Conservation (phyloP, 768 basidiomycete species). For the Lentinula detonsa region DNA sequence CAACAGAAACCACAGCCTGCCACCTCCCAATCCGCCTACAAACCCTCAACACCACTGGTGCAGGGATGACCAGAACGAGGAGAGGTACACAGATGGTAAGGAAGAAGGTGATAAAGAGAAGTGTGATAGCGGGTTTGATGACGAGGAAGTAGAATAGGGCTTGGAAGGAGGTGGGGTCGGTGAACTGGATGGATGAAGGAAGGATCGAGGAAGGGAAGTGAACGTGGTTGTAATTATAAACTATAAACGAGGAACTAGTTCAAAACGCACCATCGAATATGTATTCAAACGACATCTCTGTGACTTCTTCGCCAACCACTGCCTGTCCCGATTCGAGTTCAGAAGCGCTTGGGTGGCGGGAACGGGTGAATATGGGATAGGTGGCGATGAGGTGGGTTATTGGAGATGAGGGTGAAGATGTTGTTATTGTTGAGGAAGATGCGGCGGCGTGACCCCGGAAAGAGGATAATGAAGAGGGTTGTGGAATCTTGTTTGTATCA, state of each 20-base stretch:
- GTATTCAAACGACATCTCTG: slow-evolving; percentile 70
- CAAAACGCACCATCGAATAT: slow-evolving; percentile 66
- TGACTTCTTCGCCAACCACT: slow-evolving; percentile 22
- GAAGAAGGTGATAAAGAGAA: slow-evolving; percentile 53
- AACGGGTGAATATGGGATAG: slow-evolving; percentile 68
- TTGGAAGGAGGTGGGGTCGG: slow-evolving; percentile 77
- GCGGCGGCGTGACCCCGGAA: slow-evolving; percentile 50
- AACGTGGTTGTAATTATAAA: too few species aligned
- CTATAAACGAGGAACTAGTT: too few species aligned
- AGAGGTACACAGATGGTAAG: slow-evolving; percentile 52
- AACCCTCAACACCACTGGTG: slow-evolving; percentile 60
- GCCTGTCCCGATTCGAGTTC: slow-evolving; percentile 43
- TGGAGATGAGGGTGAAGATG: not conserved
- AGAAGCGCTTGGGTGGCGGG: slow-evolving; percentile 38
- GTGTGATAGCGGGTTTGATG: slow-evolving; percentile 76
- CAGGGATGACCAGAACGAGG: slow-evolving; percentile 56
- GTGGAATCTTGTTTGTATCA: slow-evolving; percentile 67
- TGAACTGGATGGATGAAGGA: slow-evolving; percentile 45
- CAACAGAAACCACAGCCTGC: slow-evolving; percentile 81
- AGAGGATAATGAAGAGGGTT: slow-evolving; percentile 46
- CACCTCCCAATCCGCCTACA: slow-evolving; percentile 66
- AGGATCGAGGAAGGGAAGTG: too few species aligned
- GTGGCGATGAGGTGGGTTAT: not conserved
- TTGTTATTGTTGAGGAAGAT: not conserved
- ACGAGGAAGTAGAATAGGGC: slow-evolving; percentile 86